Conservation (phyloP, 805 yeast species). For the Schwanniomyces occidentalis region DNA sequence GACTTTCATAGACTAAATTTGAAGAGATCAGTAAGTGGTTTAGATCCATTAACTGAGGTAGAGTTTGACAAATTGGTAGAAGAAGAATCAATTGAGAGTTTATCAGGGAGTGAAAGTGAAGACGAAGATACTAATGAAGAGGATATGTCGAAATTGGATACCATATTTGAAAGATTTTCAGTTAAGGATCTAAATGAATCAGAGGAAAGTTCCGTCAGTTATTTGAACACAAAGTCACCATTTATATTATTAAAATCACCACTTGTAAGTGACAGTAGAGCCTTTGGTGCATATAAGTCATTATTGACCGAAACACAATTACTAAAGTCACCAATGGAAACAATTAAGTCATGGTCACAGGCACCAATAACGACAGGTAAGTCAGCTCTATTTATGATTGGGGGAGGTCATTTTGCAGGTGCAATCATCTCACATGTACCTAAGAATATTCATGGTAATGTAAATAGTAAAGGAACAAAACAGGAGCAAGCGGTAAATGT, state of each 20-base stretch:
- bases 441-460: constrained; percentile 55
- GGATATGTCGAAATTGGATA: constrained; percentile 15
- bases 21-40: constrained; percentile 49
- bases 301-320: constrained; percentile 49
- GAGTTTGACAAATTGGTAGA: constrained; percentile 60
- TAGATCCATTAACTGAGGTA: constrained; percentile 49
- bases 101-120: constrained; percentile 54
- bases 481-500: constrained; percentile 65
- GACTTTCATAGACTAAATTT: constrained; percentile 61
- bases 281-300: constrained; percentile 69
- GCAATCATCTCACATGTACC: constrained; percentile 81
- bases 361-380: constrained; percentile 27
- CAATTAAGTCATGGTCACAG: constrained; percentile 40
- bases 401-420: constrained; percentile 98
- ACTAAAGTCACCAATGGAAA: constrained; percentile 46
- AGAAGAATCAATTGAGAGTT: constrained; percentile 51
- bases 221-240: constrained; percentile 71
- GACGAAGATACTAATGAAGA: constrained; percentile 27
- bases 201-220: constrained; percentile 44
- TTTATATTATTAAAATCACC: constrained; percentile 56
- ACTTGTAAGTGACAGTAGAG: constrained; percentile 43
- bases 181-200: constrained; percentile 16
- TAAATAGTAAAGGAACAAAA: constrained; percentile 46
- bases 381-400: constrained; percentile 88
- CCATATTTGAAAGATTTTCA: constrained; percentile 18